Base-by-base conservation (phyloP, 129 eudicot species). In the Helianthus tuberosus region DNA sequence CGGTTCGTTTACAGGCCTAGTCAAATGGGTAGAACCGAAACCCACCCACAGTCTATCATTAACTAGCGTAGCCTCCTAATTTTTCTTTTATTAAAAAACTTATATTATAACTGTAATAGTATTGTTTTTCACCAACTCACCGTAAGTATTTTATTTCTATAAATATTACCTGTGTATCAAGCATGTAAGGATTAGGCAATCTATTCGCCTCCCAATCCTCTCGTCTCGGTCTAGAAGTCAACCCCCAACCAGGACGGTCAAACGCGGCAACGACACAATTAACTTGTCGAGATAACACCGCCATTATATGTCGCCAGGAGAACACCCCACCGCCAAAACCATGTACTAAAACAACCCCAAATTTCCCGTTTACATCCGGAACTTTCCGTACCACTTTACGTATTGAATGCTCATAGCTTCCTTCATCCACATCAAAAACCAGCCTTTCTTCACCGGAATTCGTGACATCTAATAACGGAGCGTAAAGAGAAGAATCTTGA, bases 241-340 rank as follows among this genome's bases (percentile, higher is more conserved):
- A 85, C 52, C 98, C 98, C 98, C 98, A 93, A 9, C 98, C 98
- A 58, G 98, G 98, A 20, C 97, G 87, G 58, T 93, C 98, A 72
- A 90, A 93, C 36, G 96, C 89, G 62, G 89, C 91, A 61, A 93
- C 98, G 1, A 82, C 8, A 77, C 93, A 88, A 79, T 96, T 93
- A 53, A 86, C 85, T 69, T 90, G 96, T 72, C 81, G 81, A 51
- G 97, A 83, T 78, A 93, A 80, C 52, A 76, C 81, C 6, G 80
- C 89, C 91, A 90, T 86, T 46, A 93, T 84, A 79, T 90, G 96
- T 82, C 98, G 85, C 98, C 98, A 93, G 7, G 98, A 93, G 70
- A 93, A 93, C 3, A 90, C 90, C 32, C 97, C 98, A 6, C 98
- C 97, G 20, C 98, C 98, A 86, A 93, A 93, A 15, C 98, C 98